Evolutionary conservation across 805 yeast genomes (phyloP).

Genomic region (Lachancea thermotolerans): DNA sequence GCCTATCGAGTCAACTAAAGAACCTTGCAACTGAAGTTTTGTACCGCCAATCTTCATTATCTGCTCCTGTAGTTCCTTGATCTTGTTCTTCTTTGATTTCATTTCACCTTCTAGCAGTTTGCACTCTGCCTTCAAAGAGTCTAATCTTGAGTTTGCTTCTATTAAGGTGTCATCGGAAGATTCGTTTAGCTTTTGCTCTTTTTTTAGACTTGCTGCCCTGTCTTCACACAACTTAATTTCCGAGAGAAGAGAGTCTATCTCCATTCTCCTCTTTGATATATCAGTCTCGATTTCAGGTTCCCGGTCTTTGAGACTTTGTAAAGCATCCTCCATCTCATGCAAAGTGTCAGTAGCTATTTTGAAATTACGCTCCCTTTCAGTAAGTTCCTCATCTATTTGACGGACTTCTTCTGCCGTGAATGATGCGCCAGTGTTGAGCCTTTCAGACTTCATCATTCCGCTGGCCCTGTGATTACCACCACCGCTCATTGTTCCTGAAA

Average conservation of each 20-base stretch:
- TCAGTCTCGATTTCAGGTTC: slow-evolving; percentile 63
- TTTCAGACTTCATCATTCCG: slow-evolving; percentile 66
- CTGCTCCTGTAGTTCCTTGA: slow-evolving; percentile 58
- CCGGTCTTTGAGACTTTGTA: slow-evolving; percentile 53
- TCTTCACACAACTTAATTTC: slow-evolving; percentile 45
- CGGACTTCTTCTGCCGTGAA: slow-evolving; percentile 50
- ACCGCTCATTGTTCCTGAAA: slow-evolving; percentile 94
- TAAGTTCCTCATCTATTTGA: slow-evolving; percentile 45
- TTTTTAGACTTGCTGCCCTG: slow-evolving; percentile 36
- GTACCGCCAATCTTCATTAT: slow-evolving; percentile 92
- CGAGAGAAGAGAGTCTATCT: slow-evolving; percentile 50
- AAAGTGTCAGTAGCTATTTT: slow-evolving; percentile 44
- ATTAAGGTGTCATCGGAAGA: slow-evolving; percentile 35
- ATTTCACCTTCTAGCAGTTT: slow-evolving; percentile 46
- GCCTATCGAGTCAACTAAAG: slow-evolving; percentile 70
- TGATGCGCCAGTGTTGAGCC: slow-evolving; percentile 28
- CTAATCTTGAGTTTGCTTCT: slow-evolving; percentile 30
- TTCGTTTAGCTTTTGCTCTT: slow-evolving; percentile 13
- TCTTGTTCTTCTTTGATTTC: slow-evolving; percentile 42
- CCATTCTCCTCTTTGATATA: slow-evolving; percentile 53
- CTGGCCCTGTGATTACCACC: slow-evolving; percentile 70
- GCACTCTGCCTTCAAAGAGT: slow-evolving; percentile 36
- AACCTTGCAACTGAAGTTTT: slow-evolving; percentile 66
- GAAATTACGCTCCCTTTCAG: slow-evolving; percentile 47
- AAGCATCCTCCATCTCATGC: slow-evolving; percentile 51